Conservation (phyloP, 1,284 basidiomycete genomes). For the Tilletia caries region DNA sequence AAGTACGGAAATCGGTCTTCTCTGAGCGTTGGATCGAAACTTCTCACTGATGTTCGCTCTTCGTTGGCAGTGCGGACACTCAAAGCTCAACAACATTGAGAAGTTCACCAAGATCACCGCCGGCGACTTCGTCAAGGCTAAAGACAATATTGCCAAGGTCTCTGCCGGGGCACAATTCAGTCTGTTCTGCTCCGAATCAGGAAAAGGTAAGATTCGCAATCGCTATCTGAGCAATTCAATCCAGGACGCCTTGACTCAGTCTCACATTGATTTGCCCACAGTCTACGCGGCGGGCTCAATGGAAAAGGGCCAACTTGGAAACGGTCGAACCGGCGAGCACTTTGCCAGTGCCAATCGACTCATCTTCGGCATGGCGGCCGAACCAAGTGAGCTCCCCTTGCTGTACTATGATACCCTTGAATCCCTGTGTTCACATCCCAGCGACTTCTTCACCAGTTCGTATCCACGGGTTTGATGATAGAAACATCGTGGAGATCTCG, state of each 20-base stretch:
- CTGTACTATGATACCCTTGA: not conserved
- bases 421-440: no score
- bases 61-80: not conserved
- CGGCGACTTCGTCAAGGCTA: constrained; percentile 59
- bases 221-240: not conserved
- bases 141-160: constrained; percentile 67
- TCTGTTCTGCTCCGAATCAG: constrained; percentile 71
- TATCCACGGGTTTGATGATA: constrained; percentile 31
- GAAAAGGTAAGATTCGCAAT: constrained; percentile 57
- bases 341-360: constrained; percentile 78
- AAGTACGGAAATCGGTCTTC: constrained; percentile 53
- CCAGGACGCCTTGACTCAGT: constrained; percentile 8
- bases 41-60: not conserved
- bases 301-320: constrained; percentile 89
- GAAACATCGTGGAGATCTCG: constrained; percentile 22
- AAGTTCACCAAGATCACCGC: constrained; percentile 64
- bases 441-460: not conserved
- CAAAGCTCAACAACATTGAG: constrained; percentile 25
- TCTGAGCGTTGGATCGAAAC: no score
- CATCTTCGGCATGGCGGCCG: constrained; percentile 72
- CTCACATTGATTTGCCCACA: not conserved
- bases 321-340: constrained; percentile 82
- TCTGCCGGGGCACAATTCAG: constrained; percentile 80
- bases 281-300: constrained; percentile 85
- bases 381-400: constrained; percentile 63